phyloP scores from a whole-genome alignment of 176 grass and related monocot genomes.

The Thalia dealbata region DNA sequence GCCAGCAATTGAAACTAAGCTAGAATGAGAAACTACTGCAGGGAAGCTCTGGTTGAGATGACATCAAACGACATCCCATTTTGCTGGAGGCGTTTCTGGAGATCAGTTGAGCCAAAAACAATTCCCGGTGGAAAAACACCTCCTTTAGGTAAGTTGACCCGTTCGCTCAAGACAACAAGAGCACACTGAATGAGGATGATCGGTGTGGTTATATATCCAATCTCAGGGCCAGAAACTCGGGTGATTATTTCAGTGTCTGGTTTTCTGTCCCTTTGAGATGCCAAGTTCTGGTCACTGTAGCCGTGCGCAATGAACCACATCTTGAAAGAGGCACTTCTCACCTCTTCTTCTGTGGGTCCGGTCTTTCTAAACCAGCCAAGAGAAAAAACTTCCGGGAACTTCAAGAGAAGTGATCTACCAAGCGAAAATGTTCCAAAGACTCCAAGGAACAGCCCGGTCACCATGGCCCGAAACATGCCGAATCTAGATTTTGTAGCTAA shows the following conservation, averaged over 20 bases:
- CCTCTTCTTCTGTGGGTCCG: conserved; percentile 68
- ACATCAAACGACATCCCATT: conserved; percentile 66
- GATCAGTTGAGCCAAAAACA: conserved; percentile 67
- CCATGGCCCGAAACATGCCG: conserved; percentile 23
- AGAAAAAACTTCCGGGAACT: conserved; percentile 70
- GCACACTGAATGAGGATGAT: conserved; percentile 72
- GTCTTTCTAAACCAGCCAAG: conserved; percentile 49
- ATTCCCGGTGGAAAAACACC: conserved; percentile 54
- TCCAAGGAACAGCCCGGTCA: conserved; percentile 47
- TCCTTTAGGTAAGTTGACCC: conserved; percentile 53
- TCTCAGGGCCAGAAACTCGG: conserved; percentile 61
- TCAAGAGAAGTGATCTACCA: conserved; percentile 60
- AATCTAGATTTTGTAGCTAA: conserved; percentile 46
- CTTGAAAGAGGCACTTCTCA: conserved; percentile 60
- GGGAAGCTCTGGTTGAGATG: conserved; percentile 22
- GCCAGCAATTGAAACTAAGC: neutral
- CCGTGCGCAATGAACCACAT: conserved; percentile 72
- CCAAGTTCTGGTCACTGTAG: conserved; percentile 30
- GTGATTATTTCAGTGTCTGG: conserved; percentile 66
- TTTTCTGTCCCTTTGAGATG: conserved; percentile 30
- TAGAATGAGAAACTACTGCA: neutral
- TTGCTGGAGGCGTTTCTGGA: conserved; percentile 57
- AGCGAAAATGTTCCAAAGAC: conserved; percentile 44
- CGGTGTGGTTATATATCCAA: conserved; percentile 65
- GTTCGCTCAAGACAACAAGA: conserved; percentile 52